Evolutionary conservation across 1,284 basidiomycete genomes (phyloP).

Genomic region (Papiliotrema laurentii): DNA sequence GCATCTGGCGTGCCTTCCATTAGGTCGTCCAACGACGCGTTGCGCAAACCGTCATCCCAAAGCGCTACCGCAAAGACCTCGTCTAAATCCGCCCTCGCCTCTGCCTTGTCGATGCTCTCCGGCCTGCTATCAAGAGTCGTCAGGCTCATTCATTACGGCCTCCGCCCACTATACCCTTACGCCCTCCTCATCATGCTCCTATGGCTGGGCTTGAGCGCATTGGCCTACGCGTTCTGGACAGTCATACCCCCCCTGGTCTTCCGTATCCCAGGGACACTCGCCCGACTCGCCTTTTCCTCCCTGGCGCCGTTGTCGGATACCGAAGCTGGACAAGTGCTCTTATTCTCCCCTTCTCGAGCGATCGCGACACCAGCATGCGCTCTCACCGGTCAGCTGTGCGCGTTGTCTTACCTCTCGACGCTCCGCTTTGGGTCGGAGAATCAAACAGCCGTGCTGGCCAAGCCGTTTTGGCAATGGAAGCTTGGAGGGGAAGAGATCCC

Average conservation of each 20-base stretch:
- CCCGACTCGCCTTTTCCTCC: slow-evolving; percentile 8
- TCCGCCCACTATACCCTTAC: slow-evolving; percentile 6
- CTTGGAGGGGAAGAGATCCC: background rate
- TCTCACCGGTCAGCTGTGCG: slow-evolving; percentile 24
- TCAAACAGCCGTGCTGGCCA: slow-evolving; percentile 12
- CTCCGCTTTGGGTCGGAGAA: background rate
- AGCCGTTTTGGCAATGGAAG: slow-evolving; percentile 27
- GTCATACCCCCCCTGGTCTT: slow-evolving; percentile 15
- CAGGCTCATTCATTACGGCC: slow-evolving; percentile 1
- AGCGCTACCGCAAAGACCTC: background rate
- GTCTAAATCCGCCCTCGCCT: background rate
- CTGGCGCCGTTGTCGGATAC: slow-evolving; percentile 6
- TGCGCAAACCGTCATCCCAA: too few relatives aligned
- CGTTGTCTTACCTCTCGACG: slow-evolving; percentile 14
- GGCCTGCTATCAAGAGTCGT: slow-evolving; percentile 2
- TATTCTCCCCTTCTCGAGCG: slow-evolving; percentile 17
- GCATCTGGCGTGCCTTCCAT: too few relatives aligned
- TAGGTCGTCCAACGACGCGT: too few relatives aligned
- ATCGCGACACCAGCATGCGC: slow-evolving; percentile 35
- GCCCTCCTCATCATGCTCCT: background rate
- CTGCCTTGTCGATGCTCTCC: slow-evolving; percentile 1
- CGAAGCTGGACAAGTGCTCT: slow-evolving; percentile 5
- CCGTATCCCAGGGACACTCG: slow-evolving; percentile 3
- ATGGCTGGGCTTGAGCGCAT: background rate
- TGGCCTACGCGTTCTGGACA: slow-evolving; percentile 18